These are phyloP conservation scores for Choiromyces venosus DNA, from an alignment of 495 filamentous ascomycete genomes.

Conservation along the genomic window DNA sequence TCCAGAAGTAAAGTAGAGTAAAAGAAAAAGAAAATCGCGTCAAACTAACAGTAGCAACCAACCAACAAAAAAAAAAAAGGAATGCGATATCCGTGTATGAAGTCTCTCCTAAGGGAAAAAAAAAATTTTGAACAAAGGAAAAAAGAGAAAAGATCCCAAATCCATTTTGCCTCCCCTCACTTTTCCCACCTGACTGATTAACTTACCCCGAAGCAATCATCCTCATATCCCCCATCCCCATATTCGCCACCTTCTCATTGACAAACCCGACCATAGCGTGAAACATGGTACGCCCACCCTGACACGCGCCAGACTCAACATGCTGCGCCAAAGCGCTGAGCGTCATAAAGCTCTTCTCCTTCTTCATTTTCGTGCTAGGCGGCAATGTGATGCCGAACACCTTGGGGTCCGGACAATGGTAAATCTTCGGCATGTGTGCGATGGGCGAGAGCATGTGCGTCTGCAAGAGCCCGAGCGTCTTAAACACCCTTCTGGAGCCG, in stretches of 20 bases:
- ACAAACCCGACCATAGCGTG: slow-evolving; percentile 20
- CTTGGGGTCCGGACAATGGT: slow-evolving; percentile 20
- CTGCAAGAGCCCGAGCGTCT: neutral
- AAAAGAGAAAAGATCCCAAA: neutral
- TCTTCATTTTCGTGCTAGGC: neutral
- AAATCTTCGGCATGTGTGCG: slow-evolving; percentile 25
- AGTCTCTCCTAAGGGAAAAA: neutral
- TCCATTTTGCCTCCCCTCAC: neutral
- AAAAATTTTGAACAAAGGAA: too few relatives aligned
- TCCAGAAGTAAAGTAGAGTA: neutral
- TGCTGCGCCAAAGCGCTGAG: slow-evolving; percentile 29
- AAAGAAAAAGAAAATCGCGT: neutral
- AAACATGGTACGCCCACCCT: slow-evolving; percentile 23
- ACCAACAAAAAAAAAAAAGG: too few relatives aligned
- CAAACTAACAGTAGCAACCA: neutral
- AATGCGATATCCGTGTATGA: neutral
- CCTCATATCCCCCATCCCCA: slow-evolving; percentile 17
- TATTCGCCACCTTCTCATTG: slow-evolving; percentile 24
- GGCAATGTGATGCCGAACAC: neutral
- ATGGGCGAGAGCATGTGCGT: slow-evolving; percentile 16
- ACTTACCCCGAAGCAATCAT: neutral
- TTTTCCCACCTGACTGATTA: neutral
- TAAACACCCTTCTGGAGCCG: neutral
- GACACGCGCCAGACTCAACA: slow-evolving; percentile 28
- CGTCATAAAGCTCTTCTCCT: slow-evolving; percentile 17